Conservation (phyloP, 805 yeast genomes). For the Dipodascus albidus region DNA sequence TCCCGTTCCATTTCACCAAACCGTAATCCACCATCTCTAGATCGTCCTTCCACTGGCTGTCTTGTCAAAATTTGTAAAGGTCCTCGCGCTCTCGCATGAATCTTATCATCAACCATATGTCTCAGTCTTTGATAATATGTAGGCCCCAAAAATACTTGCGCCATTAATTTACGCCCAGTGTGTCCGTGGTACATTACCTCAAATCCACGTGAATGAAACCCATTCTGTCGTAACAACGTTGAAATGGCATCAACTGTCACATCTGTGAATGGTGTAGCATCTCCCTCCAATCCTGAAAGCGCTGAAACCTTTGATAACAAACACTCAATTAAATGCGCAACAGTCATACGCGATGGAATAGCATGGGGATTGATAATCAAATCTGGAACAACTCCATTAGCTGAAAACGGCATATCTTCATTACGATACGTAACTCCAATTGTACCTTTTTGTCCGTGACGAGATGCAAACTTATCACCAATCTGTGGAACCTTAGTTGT, state of each 20-base stretch:
- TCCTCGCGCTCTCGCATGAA: conserved; percentile 98
- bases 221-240: conserved; percentile 82
- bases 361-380: conserved; percentile 97
- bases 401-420: conserved; percentile 97
- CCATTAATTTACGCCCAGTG: conserved; percentile 95
- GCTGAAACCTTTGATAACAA: conserved; percentile 89
- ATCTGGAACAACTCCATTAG: conserved; percentile 96
- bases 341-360: conserved; percentile 99
- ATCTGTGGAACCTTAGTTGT: conserved; percentile 97
- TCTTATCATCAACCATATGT: conserved; percentile 99
- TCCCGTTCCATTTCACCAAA: conserved; percentile 99
- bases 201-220: conserved; percentile 96
- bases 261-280: conserved; percentile 97
- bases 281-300: conserved; percentile 94
- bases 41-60: conserved; percentile 98
- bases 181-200: conserved; percentile 99
- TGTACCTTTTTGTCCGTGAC: conserved; percentile 99
- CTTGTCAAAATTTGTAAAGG: conserved; percentile 96
- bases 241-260: conserved; percentile 97
- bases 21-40: conserved; percentile 98
- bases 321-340: conserved; percentile 98
- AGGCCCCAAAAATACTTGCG: conserved; percentile 99
- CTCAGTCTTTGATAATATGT: conserved; percentile 97
- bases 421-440: conserved; percentile 97
- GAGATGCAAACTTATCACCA: conserved; percentile 98